Evolutionary conservation across 78 protist genomes (phyloP), one percentile per base, ranked within the genome.

Genomic region (Salpingoeca rosetta): DNA sequence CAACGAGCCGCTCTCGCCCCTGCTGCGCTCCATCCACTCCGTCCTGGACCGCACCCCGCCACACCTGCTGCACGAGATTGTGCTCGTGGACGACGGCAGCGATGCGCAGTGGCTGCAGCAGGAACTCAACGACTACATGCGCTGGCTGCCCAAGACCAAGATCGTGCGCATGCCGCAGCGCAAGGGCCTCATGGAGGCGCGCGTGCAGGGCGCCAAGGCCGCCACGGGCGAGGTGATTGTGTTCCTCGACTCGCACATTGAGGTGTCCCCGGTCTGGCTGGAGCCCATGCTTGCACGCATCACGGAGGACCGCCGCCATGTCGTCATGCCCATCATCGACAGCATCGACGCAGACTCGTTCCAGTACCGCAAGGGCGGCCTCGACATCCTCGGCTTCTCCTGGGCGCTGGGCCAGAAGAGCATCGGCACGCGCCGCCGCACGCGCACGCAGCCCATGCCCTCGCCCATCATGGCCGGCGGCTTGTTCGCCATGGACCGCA

Each of bases 31-130:
- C 51, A 22, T 79, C 35, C 44, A 79, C 28, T 2, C 42, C 51
- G 51, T 79, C 35, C 82, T 79, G 38, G 82, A 79, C 7, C 82
- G 82, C 31, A 79, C 82, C 35, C 82, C 82, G 51, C 42, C 25
- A 26, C 82, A 79, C 51, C 82, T 79, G 22, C 51, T 79, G 10
- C 7, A 22, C n/a, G 82, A 79, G 51, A 79, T 79, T 22, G 26
- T 79, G 40, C 73, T 79, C 26, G 82, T 79, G 10, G 82, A 79
- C 31, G 82, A 79, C 51, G 24, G 25, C 25, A 1, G 35, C 39
- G 82, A 79, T 22, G 51, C 73, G 35, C n/a, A 41, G 25, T 77
- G 17, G 7, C 42, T 40, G 28, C 7, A 77, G 42, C 7, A 77
- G 81, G 81, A 77, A 7, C 17, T 51, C 12, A 17, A 77, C 28